A percentile compares a stretch with the other conserved stretches of the same genome.
These are phyloP conservation scores for Russula dissimulans DNA, from an alignment of 768 basidiomycete genomes.

Conservation along the genomic window DNA sequence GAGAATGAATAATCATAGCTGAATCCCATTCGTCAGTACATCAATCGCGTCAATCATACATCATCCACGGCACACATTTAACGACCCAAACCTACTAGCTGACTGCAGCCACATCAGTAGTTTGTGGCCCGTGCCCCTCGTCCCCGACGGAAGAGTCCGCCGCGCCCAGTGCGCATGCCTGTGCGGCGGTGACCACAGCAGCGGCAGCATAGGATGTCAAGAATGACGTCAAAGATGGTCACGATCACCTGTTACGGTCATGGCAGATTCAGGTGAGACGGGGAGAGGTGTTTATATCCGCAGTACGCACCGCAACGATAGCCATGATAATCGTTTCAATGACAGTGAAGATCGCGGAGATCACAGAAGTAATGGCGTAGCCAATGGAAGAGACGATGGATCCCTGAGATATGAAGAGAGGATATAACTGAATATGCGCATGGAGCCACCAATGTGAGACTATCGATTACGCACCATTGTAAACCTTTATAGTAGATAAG, in stretches of 20 bases:
- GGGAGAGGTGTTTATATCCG: no score
- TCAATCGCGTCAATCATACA: no score
- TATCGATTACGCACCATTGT: background rate
- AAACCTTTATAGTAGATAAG: background rate
- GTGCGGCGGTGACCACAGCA: slow-evolving; percentile 24
- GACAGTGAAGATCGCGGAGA: slow-evolving; percentile 50
- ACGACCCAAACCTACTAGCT: no score
- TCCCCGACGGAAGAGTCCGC: background rate
- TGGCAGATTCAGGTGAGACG: background rate
- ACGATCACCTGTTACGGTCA: slow-evolving; percentile 42
- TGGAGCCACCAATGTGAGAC: background rate
- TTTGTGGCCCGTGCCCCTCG: background rate
- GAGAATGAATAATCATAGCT: no score
- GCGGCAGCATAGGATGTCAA: slow-evolving; percentile 38
- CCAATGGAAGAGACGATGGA: slow-evolving; percentile 60
- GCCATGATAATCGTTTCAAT: slow-evolving; percentile 51
- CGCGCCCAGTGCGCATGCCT: slow-evolving; percentile 2
- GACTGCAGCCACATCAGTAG: background rate
- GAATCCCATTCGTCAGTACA: no score
- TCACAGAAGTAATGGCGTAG: slow-evolving; percentile 45
- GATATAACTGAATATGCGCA: background rate
- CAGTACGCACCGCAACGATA: slow-evolving; percentile 42
- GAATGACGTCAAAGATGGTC: slow-evolving; percentile 53
- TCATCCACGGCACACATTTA: no score
- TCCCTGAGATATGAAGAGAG: slow-evolving; percentile 34